Conservation (phyloP, 352 stramenopile genomes). For the Phytopythium mirpurense region DNA sequence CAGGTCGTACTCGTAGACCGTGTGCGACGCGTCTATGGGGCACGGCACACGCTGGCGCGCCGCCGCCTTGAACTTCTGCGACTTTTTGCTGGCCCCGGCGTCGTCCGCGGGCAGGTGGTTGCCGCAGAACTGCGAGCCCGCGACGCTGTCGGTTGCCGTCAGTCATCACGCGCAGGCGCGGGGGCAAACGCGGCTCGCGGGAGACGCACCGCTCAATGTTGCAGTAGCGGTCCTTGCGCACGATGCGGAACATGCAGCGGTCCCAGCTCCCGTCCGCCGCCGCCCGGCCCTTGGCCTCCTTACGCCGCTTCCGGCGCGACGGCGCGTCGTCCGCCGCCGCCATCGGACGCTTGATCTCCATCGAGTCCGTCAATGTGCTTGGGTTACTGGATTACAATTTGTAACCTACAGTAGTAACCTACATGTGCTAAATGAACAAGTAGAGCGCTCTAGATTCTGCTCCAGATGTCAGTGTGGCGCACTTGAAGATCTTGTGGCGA, state of each 20-base stretch:
- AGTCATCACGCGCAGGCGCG: too few species aligned
- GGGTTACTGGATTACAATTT: too few species aligned
- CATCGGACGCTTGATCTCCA: not conserved
- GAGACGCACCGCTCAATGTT: slow-evolving; percentile 59
- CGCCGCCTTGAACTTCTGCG: slow-evolving; percentile 56
- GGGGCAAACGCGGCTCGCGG: too few species aligned
- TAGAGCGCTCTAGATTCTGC: not conserved
- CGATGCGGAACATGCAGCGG: slow-evolving; percentile 74
- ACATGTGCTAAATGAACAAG: too few species aligned
- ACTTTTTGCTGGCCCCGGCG: slow-evolving; percentile 39
- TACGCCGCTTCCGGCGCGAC: slow-evolving; percentile 46
- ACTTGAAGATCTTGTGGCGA: too few species aligned
- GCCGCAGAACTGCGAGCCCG: slow-evolving; percentile 62
- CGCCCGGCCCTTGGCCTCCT: slow-evolving; percentile 47
- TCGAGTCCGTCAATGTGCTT: too few species aligned
- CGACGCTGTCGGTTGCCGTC: slow-evolving; percentile 21
- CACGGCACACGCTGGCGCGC: slow-evolving; percentile 62
- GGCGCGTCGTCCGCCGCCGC: slow-evolving; percentile 5
- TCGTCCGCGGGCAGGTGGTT: slow-evolving; percentile 59
- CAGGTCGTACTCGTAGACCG: slow-evolving; percentile 74
- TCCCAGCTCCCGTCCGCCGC: slow-evolving; percentile 56
- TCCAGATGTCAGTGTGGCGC: not conserved
- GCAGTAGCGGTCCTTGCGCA: slow-evolving; percentile 79
- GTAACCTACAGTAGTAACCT: too few species aligned
- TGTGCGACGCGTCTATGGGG: slow-evolving; percentile 63